Base-by-base conservation (phyloP, 208 protist genomes). In the Crithidia bombi region DNA sequence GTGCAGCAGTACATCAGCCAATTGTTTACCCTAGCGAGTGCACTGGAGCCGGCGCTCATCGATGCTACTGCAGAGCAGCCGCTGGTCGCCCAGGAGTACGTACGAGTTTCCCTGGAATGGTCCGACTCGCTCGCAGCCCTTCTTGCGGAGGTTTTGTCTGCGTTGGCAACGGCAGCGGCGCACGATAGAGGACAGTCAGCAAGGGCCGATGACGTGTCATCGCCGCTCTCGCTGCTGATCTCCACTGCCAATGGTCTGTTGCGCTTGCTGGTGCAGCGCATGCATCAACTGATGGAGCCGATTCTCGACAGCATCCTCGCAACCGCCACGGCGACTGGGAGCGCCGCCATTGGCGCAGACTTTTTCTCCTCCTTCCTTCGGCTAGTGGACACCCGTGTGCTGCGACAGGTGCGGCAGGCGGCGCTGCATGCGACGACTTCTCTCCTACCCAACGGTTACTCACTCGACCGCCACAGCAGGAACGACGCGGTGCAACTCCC, bases 211-310 rank as follows among this genome's bases (percentile, higher is more conserved):
- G 38, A 14, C 14, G 14, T 43, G 38, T 30, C 10, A 9, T 56
- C 28, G 1, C 30, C 9, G 30, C 52, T 43, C 15, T 11, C 30
- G 26, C 46, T 76, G 33, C 32, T 69, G 33, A n/a, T 76, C 33
- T 55, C 46, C 44, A 52, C 56, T 35, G 70, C 70, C 19, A 65
- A 69, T 23, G 63, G 54, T 2, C 56, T 76, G 21, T 55, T 76
- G 10, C 63, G 70, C 1, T n/a, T 76, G 33, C 43, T 69, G 55
- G 44, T 43, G 55, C 70, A 76, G 61, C 70, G 70, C 35, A 56
- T 65, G 44, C 63, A 75, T 41, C 54, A 70, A 23, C 44, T 76
- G 23, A 57, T 69, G 70, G 62, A 76, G 56, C 55, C 63, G 36
- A 69, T 76, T 52, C 36, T 69, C 19, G 63, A 61, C 52, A 17